These are phyloP conservation scores for Carex sylvatica DNA, from an alignment of 202 grass and related monocot genomes.

Conservation along the genomic window DNA sequence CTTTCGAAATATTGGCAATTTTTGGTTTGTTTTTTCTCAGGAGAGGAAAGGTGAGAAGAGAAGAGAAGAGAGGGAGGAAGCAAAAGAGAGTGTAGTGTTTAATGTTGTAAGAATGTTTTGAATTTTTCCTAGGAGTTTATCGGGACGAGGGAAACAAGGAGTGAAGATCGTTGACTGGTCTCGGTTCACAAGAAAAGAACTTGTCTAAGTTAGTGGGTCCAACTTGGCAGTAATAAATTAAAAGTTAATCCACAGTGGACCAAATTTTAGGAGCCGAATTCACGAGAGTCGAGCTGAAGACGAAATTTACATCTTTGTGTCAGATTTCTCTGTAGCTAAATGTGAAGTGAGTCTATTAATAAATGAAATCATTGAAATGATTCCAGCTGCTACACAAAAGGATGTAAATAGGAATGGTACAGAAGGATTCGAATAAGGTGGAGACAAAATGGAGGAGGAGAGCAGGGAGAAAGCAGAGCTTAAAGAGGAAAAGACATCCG, in stretches of 20 bases:
- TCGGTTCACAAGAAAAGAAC: not conserved
- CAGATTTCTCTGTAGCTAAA: not conserved
- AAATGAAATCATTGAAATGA: not conserved
- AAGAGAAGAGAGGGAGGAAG: not conserved
- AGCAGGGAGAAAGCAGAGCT: not conserved
- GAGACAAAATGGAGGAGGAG: conserved; percentile 8
- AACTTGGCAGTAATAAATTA: not conserved
- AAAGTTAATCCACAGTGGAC: not conserved
- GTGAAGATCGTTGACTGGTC: not conserved
- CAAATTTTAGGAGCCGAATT: not conserved
- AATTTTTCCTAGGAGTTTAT: conserved; percentile 24
- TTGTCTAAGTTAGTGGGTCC: not conserved
- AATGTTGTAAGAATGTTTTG: conserved; percentile 13
- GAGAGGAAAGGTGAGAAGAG: not conserved
- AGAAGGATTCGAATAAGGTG: not conserved
- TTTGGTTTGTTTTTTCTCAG: not conserved
- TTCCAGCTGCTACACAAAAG: not conserved
- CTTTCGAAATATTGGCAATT: not conserved
- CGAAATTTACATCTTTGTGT: not conserved
- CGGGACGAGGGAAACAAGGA: conserved; percentile 4
- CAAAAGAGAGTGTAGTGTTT: not conserved
- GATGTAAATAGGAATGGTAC: not conserved
- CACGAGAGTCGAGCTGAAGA: not conserved
- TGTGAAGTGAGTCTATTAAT: not conserved
- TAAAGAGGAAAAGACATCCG: not conserved